Percentiles rank a stretch among this genome's conserved stretches.
These are phyloP conservation scores for Calonectria hongkongensis DNA, from an alignment of 2,329 filamentous ascomycete species.

Conservation along the genomic window DNA sequence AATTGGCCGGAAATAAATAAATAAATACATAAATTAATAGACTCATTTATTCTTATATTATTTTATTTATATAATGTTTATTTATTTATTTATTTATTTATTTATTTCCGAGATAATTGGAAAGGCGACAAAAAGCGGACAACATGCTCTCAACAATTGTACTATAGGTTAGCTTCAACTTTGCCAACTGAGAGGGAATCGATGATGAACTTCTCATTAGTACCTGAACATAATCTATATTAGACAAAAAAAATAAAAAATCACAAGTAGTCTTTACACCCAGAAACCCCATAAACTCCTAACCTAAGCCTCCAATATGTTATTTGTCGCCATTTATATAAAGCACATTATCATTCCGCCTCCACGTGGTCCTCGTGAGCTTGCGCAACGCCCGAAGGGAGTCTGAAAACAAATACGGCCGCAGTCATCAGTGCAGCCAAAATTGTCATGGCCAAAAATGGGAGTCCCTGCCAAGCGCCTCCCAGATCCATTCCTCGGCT, in stretches of 20 bases:
- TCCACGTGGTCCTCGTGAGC: constrained; percentile 35
- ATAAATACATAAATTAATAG: too few relatives aligned
- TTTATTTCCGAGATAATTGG: too few relatives aligned
- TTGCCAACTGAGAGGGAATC: too few relatives aligned
- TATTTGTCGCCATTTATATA: neutral
- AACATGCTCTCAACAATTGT: too few relatives aligned
- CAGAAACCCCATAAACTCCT: neutral
- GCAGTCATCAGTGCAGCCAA: constrained; percentile 56
- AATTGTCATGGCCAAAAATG: constrained; percentile 64
- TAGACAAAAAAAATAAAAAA: neutral
- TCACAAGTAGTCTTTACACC: neutral
- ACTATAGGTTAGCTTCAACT: too few relatives aligned
- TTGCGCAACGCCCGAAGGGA: constrained; percentile 51
- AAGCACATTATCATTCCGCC: neutral
- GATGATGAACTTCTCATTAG: neutral
- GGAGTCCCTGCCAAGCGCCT: constrained; percentile 69
- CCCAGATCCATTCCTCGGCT: constrained; percentile 67
- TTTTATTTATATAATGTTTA: too few relatives aligned
- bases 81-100: too few relatives aligned
- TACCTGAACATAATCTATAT: neutral
- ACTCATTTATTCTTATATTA: too few relatives aligned
- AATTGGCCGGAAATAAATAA: too few relatives aligned
- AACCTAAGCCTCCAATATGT: neutral
- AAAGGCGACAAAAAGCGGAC: too few relatives aligned
- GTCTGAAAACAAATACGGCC: constrained; percentile 57